phyloP scores from a whole-genome alignment of 345 rosid genomes.

The Brassica incana region DNA sequence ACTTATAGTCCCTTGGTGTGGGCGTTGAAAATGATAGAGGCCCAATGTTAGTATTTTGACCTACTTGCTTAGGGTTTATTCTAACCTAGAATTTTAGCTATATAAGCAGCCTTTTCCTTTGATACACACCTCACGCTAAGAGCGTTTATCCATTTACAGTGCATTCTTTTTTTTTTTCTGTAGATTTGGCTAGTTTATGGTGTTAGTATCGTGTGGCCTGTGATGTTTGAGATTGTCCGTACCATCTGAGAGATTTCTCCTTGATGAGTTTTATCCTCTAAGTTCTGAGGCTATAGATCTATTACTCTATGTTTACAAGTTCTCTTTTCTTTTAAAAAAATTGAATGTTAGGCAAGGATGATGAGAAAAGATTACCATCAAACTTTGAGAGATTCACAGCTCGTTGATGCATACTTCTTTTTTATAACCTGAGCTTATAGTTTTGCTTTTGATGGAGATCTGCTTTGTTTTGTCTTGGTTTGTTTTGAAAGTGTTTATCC shows the following conservation, averaged over 20 bases:
- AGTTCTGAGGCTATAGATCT: slow-evolving; percentile 32
- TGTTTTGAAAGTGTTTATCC: neutral
- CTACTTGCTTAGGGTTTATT: slow-evolving; percentile 11
- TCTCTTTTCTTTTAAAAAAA: neutral
- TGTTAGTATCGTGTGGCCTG: slow-evolving; percentile 21
- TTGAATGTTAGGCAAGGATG: slow-evolving; percentile 42
- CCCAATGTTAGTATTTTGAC: neutral
- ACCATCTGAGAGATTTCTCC: slow-evolving; percentile 59
- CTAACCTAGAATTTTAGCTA: slow-evolving; percentile 8
- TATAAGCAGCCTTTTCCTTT: neutral
- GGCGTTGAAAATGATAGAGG: neutral
- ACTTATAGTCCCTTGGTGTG: neutral
- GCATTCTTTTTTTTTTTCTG: neutral
- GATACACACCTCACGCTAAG: neutral
- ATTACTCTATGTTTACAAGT: neutral
- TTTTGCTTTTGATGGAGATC: neutral
- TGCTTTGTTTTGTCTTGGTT: neutral
- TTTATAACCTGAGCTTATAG: slow-evolving; percentile 35
- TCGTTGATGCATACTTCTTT: slow-evolving; percentile 41
- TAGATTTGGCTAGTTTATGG: neutral
- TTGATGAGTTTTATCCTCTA: slow-evolving; percentile 36
- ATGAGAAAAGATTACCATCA: slow-evolving; percentile 51
- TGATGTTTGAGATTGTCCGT: slow-evolving; percentile 63
- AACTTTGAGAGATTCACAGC: slow-evolving; percentile 50
- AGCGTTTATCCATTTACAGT: neutral